A percentile compares a stretch with the other conserved stretches of the same genome.
phyloP scores from a whole-genome alignment of 2,329 filamentous ascomycete species.

The Hypoxylon sp. region DNA sequence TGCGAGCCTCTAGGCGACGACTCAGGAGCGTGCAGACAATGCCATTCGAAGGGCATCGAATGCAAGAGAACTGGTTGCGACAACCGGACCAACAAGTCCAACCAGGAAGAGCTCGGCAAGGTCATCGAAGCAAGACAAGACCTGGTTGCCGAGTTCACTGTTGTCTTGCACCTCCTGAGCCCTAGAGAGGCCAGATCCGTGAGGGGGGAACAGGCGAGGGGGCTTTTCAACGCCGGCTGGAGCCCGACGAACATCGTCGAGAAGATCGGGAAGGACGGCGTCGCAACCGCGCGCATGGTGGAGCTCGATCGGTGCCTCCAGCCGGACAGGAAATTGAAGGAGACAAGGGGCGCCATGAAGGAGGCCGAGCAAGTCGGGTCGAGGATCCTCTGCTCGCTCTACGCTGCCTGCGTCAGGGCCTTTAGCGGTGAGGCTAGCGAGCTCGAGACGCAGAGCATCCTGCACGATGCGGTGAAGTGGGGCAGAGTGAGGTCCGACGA shows the following conservation, averaged over 20 bases:
- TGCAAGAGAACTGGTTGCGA: background rate
- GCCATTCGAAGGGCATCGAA: background rate
- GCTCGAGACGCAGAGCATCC: background rate
- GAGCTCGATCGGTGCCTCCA: background rate
- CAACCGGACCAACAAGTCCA: conserved; percentile 8
- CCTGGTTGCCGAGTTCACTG: conserved; percentile 4
- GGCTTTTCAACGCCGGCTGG: background rate
- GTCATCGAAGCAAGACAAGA: background rate
- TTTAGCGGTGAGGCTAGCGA: background rate
- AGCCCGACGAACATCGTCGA: conserved; percentile 1
- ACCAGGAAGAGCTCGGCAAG: background rate
- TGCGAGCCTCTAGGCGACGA: conserved; percentile 1
- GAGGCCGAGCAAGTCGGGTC: background rate
- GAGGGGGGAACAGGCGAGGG: background rate
- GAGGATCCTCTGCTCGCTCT: background rate
- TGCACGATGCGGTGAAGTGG: background rate
- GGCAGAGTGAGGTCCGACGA: too few relatives aligned
- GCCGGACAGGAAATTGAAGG: background rate
- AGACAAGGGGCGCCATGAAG: background rate
- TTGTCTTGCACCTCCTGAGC: background rate
- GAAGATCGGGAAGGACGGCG: background rate
- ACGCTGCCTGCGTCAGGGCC: background rate
- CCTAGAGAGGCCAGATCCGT: background rate
- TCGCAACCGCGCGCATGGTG: background rate
- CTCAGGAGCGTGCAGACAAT: background rate